Percentiles rank a stretch among this genome's conserved stretches.
These are phyloP conservation scores for Barnettozyma populi DNA, from an alignment of 805 yeast species.

Conservation along the genomic window DNA sequence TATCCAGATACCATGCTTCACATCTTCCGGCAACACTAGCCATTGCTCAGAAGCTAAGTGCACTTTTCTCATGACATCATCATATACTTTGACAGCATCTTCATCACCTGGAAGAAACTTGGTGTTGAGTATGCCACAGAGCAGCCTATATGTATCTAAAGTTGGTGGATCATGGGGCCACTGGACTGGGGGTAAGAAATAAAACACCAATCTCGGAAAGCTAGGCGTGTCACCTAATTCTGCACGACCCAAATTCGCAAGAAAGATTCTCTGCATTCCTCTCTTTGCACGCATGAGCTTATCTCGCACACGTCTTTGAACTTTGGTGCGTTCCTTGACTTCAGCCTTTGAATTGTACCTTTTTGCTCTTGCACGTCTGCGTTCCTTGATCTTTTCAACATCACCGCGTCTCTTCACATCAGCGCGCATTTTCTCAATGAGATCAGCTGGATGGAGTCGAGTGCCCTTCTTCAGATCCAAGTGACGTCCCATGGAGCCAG, in stretches of 20 bases:
- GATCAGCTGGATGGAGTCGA: constrained; percentile 42
- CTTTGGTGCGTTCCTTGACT: constrained; percentile 41
- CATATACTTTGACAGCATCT: constrained; percentile 13
- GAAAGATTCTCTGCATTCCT: constrained; percentile 30
- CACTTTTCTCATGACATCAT: constrained; percentile 34
- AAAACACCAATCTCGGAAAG: constrained; percentile 44
- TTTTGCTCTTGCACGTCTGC: constrained; percentile 37
- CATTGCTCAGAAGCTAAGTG: constrained; percentile 42
- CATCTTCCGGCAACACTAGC: constrained; percentile 31
- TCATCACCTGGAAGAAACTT: constrained; percentile 15
- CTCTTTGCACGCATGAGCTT: constrained; percentile 36
- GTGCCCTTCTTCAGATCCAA: constrained; percentile 52
- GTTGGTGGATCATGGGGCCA: constrained; percentile 56
- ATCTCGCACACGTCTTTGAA: constrained; percentile 41
- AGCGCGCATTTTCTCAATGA: constrained; percentile 40
- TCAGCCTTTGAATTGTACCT: constrained; percentile 42
- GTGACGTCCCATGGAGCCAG: constrained; percentile 58
- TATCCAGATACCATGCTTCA: constrained; percentile 38
- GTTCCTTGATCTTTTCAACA: constrained; percentile 33
- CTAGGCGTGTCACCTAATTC: constrained; percentile 38
- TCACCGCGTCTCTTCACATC: constrained; percentile 50
- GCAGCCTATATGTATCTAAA: constrained; percentile 34
- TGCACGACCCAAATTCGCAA: constrained; percentile 34
- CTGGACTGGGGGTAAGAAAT: constrained; percentile 36
- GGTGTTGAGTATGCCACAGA: constrained; percentile 26